Evolutionary conservation across 2,329 filamentous ascomycete species (phyloP).

Genomic region (Botrytis hyacinthi): DNA sequence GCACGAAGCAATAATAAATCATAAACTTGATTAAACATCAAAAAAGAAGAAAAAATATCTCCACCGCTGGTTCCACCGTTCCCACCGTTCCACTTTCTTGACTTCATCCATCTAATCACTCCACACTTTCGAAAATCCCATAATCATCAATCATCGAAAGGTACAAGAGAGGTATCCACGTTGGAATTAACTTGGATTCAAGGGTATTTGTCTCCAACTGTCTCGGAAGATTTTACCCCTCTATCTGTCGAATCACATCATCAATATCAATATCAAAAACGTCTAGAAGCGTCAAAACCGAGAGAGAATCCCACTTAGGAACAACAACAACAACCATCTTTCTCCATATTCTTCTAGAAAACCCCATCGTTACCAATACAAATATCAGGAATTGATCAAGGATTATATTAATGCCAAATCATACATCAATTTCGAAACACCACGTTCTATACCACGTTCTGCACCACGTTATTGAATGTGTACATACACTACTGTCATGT

Average conservation of each 20-base stretch:
- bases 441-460: conserved; percentile 26
- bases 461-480: conserved; percentile 20
- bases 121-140: conserved; percentile 7
- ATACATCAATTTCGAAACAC: conserved; percentile 19
- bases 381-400: background rate
- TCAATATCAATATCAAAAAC: background rate
- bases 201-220: background rate
- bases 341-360: conserved; percentile 11
- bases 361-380: background rate
- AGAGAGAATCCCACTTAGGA: conserved; percentile 4
- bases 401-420: conserved; percentile 27
- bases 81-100: conserved; percentile 7
- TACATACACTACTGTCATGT: background rate
- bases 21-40: conserved; percentile 3
- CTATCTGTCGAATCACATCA: conserved; percentile 12
- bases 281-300: background rate
- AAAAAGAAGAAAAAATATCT: background rate
- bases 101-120: conserved; percentile 2
- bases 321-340: background rate
- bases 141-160: background rate
- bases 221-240: conserved; percentile 4
- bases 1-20: background rate
- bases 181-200: background rate
- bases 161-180: background rate
- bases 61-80: conserved; percentile 1